Conservation (phyloP, 2,329 filamentous ascomycete genomes). For the Colletotrichum sp. region DNA sequence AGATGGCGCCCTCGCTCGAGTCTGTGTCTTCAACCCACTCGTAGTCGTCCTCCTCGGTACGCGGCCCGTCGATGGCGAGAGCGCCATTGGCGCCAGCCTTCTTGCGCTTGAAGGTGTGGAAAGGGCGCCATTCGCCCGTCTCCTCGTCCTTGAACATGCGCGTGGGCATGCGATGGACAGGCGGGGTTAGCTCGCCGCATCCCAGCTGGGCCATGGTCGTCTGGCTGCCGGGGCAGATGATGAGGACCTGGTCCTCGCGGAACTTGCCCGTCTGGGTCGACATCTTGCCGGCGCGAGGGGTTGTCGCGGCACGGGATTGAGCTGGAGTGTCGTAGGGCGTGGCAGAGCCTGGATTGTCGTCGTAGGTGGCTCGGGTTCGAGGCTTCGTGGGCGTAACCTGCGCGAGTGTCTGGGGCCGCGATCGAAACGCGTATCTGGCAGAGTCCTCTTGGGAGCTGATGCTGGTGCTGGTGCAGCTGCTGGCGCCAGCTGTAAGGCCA, state of each 20-base stretch:
- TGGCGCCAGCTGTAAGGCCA: conserved; percentile 10
- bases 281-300: conserved; percentile 42
- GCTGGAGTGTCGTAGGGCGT: background rate
- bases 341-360: background rate
- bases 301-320: background rate
- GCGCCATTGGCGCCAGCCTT: conserved; percentile 41
- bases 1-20: conserved; percentile 87
- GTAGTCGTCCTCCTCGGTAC: conserved; percentile 57
- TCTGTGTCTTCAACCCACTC: conserved; percentile 89
- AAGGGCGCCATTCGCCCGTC: conserved; percentile 76
- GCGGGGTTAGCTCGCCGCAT: conserved; percentile 88
- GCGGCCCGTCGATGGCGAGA: conserved; percentile 15
- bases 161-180: conserved; percentile 84
- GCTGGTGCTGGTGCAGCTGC: background rate
- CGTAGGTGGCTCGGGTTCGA: background rate
- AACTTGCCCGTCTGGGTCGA: conserved; percentile 63
- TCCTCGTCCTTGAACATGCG: conserved; percentile 92
- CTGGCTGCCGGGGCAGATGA: conserved; percentile 84
- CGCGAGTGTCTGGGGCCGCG: background rate
- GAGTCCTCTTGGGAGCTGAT: background rate
- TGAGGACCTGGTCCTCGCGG: conserved; percentile 68
- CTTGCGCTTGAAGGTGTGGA: conserved; percentile 73
- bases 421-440: conserved; percentile 12
- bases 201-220: conserved; percentile 92
- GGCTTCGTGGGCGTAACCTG: conserved; percentile 8